Base-by-base conservation (phyloP, 768 basidiomycete genomes). In the Peribolospora baueri region DNA sequence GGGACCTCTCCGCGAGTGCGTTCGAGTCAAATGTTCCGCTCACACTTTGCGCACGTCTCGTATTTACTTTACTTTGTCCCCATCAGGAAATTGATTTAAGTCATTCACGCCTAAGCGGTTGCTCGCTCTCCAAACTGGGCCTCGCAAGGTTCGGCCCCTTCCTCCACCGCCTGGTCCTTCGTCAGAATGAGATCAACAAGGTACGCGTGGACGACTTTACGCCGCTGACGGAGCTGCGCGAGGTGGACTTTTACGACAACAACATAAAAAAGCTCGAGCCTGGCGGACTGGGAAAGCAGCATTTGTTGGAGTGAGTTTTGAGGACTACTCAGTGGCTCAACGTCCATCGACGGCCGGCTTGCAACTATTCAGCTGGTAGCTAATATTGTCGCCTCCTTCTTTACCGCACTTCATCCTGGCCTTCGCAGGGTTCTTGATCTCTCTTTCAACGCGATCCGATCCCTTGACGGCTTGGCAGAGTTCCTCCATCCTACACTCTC, bases 161-260 rank as follows among this genome's bases (percentile, higher is more conserved):
- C 61, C 70, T 93, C 55, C 80, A 74, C 67, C 76, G 68, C 52
- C 70, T 93, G 7, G 88, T 84, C 69, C 72, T 95, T 36, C 75
- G 88, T 43, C 87, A 91, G 69, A 95, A 93, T 66, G 74, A 75
- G 55, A 76, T 95, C 58, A 72, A 79, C 1, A 68, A 70, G 38
- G 73, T 93, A 48, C 78, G 88, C 59, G 76, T 82, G 4, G 74
- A 75, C 11, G 76, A 79, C 7, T 85, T 91, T 61, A 70, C 71
- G 40, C 69, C 73, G 41, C 67, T 95, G 55, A 73, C 65, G 9
- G 72, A 76, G 48, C 68, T 98, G 42, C 83, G 87, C 63, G 93
- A 97, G 59, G 68, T 97, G 56, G 93, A 98, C 68, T 62, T 95
- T 58, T 98, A 97, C 65, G 93, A 98, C 67, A 98, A 98, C 70